Evolutionary conservation across 352 stramenopile species (phyloP).

Genomic region (Globisporangium camurandrum): DNA sequence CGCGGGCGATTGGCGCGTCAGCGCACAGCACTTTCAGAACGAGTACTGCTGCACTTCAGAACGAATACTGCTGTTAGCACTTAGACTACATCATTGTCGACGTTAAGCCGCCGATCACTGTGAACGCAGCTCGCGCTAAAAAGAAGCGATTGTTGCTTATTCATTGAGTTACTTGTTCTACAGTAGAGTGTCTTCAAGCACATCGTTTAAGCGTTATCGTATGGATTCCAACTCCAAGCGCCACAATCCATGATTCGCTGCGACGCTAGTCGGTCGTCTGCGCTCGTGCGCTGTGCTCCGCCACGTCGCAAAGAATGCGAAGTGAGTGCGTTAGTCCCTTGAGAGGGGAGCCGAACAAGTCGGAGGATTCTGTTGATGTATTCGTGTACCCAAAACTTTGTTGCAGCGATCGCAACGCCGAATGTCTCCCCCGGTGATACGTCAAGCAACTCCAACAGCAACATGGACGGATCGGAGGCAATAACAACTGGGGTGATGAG

Average conservation of each 20-base stretch:
- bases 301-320: slow-evolving; percentile 23
- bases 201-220: neutral
- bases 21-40: neutral
- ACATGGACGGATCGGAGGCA: slow-evolving; percentile 3
- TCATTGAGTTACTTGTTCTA: neutral
- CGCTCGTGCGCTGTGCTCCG: slow-evolving; percentile 18
- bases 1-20: too few relatives aligned
- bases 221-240: slow-evolving; percentile 12
- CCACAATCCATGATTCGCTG: slow-evolving; percentile 27
- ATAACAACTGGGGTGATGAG: slow-evolving; percentile 4
- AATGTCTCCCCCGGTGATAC: neutral
- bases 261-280: neutral
- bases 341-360: neutral
- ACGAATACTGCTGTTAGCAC: neutral
- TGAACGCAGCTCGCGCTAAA: neutral
- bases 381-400: neutral
- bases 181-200: neutral
- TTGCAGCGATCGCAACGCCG: neutral
- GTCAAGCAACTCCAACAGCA: neutral
- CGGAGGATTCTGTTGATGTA: neutral
- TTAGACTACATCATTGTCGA: neutral
- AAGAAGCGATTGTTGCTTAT: neutral
- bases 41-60: neutral
- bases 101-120: too few relatives aligned
- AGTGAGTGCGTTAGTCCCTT: slow-evolving; percentile 1